A percentile compares a stretch with the other conserved stretches of the same genome.
Conservation (phyloP, 75 land plant species). For the Sequoia sempervirens region DNA sequence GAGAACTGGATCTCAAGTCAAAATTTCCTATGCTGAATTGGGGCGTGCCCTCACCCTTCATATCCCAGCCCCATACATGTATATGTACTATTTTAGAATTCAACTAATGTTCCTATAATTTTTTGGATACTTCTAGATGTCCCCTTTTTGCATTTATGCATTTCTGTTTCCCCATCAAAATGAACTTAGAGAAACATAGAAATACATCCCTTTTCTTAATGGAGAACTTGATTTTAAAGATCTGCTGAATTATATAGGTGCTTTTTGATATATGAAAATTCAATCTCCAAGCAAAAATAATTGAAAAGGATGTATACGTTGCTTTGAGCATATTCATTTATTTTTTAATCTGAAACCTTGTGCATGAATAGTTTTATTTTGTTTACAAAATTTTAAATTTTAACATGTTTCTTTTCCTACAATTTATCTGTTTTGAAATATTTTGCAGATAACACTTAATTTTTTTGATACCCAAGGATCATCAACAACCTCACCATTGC, state of each 20-base stretch:
- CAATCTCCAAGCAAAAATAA: neutral
- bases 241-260: neutral
- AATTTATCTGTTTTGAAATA: slow-evolving; percentile 6
- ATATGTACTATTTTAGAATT: no score
- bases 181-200: neutral
- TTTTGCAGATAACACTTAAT: slow-evolving; percentile 55
- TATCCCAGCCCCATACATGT: neutral
- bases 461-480: slow-evolving; percentile 64
- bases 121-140: neutral
- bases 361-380: neutral
- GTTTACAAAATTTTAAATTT: neutral
- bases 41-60: neutral
- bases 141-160: neutral
- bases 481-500: slow-evolving; percentile 34
- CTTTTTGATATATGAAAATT: neutral
- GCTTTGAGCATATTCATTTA: neutral
- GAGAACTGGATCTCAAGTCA: neutral
- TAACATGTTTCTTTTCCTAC: neutral
- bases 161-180: neutral
- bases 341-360: neutral
- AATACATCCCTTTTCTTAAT: neutral
- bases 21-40: no score
- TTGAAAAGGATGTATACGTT: neutral
- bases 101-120: neutral
- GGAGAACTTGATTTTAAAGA: neutral